Conservation (phyloP, 495 filamentous ascomycete genomes). For the Penicillium ucsense region DNA sequence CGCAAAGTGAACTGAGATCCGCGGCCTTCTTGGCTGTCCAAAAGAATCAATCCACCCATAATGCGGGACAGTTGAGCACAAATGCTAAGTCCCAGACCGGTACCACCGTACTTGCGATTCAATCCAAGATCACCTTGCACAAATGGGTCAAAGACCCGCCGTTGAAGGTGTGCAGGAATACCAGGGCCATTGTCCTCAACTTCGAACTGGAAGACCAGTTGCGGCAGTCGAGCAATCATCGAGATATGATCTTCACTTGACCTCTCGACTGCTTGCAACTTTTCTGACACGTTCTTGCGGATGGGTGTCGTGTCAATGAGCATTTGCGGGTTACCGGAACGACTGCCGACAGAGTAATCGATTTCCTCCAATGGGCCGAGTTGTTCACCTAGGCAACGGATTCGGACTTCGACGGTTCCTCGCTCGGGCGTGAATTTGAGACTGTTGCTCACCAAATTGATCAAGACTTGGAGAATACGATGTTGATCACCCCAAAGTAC, state of each 20-base stretch:
- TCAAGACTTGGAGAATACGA: conserved; percentile 77
- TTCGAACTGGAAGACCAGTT: conserved; percentile 70
- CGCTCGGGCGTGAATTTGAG: conserved; percentile 82
- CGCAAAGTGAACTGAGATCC: conserved; percentile 77
- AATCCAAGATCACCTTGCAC: conserved; percentile 83
- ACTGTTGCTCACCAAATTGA: conserved; percentile 88
- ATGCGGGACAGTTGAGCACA: conserved; percentile 74
- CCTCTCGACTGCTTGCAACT: background rate
- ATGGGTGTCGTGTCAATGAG: background rate
- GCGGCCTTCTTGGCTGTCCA: conserved; percentile 62
- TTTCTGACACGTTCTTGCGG: background rate
- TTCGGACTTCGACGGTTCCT: conserved; percentile 62
- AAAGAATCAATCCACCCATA: conserved; percentile 68
- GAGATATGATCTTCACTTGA: background rate
- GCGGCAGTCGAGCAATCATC: background rate
- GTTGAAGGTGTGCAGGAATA: conserved; percentile 66
- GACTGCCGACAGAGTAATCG: conserved; percentile 1
- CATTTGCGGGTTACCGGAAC: background rate
- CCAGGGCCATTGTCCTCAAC: conserved; percentile 86
- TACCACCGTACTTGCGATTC: conserved; percentile 84
- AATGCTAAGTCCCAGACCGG: conserved; percentile 83
- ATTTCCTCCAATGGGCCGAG: conserved; percentile 1
- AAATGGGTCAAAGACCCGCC: conserved; percentile 87
- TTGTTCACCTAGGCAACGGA: conserved; percentile 52
- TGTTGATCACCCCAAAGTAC: conserved; percentile 85